These are phyloP conservation scores for Pleomassaria siparia DNA, from an alignment of 2,329 filamentous ascomycete genomes.

Conservation along the genomic window DNA sequence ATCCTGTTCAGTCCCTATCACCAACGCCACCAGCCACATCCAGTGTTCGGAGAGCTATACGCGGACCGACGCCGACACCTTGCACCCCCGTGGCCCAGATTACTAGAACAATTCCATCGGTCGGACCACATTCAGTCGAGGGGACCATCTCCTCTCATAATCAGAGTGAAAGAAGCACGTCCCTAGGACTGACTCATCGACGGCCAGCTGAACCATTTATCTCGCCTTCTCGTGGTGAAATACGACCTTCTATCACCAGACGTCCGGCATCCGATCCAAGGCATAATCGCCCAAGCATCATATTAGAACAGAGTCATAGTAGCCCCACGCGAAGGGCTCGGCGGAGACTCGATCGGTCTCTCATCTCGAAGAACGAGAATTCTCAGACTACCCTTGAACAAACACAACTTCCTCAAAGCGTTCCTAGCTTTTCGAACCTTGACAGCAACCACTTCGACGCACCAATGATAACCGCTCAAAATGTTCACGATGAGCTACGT, in stretches of 20 bases:
- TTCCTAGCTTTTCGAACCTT: neutral
- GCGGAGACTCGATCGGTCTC: neutral
- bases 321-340: neutral
- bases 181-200: neutral
- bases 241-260: neutral
- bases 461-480: neutral
- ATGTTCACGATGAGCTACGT: slow-evolving; percentile 8
- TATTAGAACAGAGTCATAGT: slow-evolving; percentile 1
- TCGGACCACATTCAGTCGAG: neutral
- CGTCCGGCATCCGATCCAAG: neutral
- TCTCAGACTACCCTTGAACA: neutral
- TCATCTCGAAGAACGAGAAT: neutral
- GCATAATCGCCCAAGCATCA: neutral
- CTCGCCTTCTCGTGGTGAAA: neutral
- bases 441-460: neutral
- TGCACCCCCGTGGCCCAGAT: neutral
- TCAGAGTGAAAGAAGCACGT: neutral
- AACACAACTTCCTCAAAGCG: neutral
- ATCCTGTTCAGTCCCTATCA: neutral
- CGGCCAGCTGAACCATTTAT: neutral
- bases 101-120: neutral
- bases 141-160: neutral
- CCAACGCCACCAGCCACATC: neutral
- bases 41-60: neutral
- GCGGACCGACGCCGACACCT: neutral